Base-by-base conservation (phyloP, 2,329 filamentous ascomycete species). In the Clonostachys chloroleuca region DNA sequence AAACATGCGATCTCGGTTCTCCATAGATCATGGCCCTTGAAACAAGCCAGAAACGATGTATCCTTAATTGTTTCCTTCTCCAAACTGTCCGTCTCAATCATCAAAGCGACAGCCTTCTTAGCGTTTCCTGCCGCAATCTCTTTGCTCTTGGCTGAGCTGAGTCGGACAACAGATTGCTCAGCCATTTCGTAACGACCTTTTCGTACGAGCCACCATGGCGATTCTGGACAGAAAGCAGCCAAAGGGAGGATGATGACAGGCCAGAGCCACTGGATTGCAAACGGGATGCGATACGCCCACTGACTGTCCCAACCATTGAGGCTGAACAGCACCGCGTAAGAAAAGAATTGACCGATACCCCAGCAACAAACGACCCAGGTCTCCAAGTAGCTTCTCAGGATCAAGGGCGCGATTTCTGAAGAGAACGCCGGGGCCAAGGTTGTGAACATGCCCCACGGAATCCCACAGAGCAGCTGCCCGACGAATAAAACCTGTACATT, bases 31-130 rank as follows among this genome's bases (percentile, higher is more conserved):
- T 62, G 54, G 4, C 72, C 70, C 37, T 65, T 67, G 63, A 80
- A 78, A 47, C 73, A 71, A 49, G 78, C 73, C 5, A 48, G 43
- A 51, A 78, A 80, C 0, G 59, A 63, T 0, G 60, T 71, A 5
- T 74, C 74, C 0, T 56, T 49, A 8, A 62, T 60, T 3, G 64
- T 54, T 16, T 64, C 61, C 56, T 65, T 69, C 47, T 77, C 73
- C 50, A 74, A 56, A 58, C 71, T 68, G 53, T 77, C 70, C 12
- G 75, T 78, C 47, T 75, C 66, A 1, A 70, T 53, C 67, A 78
- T 75, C 70, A 78, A 72, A 12, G 72, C 68, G 14, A 80, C 53
- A 1, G 66, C 67, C 52, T 73, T 40, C 34, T 41, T 40, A 18
- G 44, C 56, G 46, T 35, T 56, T 16, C 53, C 56, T 34, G 49